A percentile compares a stretch with the other conserved stretches of the same genome.
These are phyloP conservation scores for Begonia fuchsioides DNA, from an alignment of 306 rosid species.

Conservation along the genomic window DNA sequence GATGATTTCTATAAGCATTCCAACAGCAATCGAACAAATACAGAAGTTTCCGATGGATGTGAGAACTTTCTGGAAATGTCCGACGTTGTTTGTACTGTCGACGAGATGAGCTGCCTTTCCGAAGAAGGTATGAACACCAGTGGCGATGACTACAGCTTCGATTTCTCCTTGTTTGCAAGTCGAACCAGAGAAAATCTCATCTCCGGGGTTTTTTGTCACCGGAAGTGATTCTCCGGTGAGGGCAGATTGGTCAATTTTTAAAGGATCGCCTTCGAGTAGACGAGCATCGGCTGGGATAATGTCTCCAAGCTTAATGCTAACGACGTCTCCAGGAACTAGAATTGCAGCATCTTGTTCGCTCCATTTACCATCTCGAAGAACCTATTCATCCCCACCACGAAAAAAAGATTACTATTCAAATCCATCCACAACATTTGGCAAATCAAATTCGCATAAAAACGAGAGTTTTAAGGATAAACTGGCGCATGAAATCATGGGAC, in stretches of 20 bases:
- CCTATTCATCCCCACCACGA: constrained; percentile 24
- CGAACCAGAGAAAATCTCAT: constrained; percentile 90
- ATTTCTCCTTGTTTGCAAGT: constrained; percentile 95
- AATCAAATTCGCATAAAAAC: neutral
- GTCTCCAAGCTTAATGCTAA: constrained; percentile 84
- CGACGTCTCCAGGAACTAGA: constrained; percentile 89
- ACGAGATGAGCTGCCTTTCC: constrained; percentile 98
- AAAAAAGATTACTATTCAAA: too few species aligned
- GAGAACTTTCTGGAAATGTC: constrained; percentile 90
- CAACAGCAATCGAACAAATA: constrained; percentile 80
- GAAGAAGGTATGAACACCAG: constrained; percentile 92
- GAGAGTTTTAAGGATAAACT: neutral
- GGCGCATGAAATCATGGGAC: constrained; percentile 21
- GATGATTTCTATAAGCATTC: constrained; percentile 72
- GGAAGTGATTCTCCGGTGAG: too few species aligned
- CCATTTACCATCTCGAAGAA: constrained; percentile 92
- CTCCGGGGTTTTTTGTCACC: constrained; percentile 76
- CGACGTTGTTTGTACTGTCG: constrained; percentile 91
- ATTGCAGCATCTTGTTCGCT: constrained; percentile 77
- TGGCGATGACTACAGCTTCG: constrained; percentile 92
- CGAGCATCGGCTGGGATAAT: constrained; percentile 98
- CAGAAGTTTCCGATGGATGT: constrained; percentile 90
- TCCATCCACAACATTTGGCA: neutral
- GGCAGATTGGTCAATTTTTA: constrained; percentile 83
- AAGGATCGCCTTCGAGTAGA: constrained; percentile 89